Base-by-base conservation (phyloP, 1,284 basidiomycete species). In the Tetrapyrgos nigripes region DNA sequence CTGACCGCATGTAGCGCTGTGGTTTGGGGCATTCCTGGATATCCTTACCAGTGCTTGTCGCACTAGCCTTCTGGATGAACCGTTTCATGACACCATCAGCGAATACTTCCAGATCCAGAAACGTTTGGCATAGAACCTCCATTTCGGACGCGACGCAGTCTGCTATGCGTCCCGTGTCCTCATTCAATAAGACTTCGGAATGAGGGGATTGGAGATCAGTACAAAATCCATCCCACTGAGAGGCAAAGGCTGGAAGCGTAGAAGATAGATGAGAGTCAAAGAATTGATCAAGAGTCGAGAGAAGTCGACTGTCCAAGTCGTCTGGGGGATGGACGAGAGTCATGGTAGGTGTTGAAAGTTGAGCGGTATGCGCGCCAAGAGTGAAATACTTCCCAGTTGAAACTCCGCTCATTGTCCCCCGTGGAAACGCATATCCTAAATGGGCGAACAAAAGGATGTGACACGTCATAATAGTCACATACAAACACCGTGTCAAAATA, bases 1-100 rank as follows among this genome's bases (percentile, higher is more conserved):
- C 72, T 0, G 64, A 63, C 11, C 64, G 60, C 11, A 79, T 72
- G 54, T 78, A 79, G 3, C 68, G 45, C 8, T 71, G 46, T 33
- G 62, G 50, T 8, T 60, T 50, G 40, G 56, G 50, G 23, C 44
- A n/a, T 28, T 33, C 21, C 6, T 51, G 21, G 19, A 17, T 27
- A 6, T 49, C 26, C 5, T n/a, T 11, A 31, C 29, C 24, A 9
- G 26, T 14, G 14, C 17, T 17, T 27, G n/a, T 17, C 21, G 14
- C 21, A 27, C 14, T 27, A 13, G 47, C n/a, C 28, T 5, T 28
- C 19, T 2, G 4, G 11, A 4, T 4, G 11, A 54, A 21, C 11
- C 29, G 8, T 2, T 37, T 17, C 1, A n/a, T 23, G n/a, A 43
- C 1, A 9, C 33, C 23, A 10, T 4, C 46, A 4, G 47, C 54